Conservation (phyloP, 2,329 filamentous ascomycete genomes). For the Aureobasidium sp. region DNA sequence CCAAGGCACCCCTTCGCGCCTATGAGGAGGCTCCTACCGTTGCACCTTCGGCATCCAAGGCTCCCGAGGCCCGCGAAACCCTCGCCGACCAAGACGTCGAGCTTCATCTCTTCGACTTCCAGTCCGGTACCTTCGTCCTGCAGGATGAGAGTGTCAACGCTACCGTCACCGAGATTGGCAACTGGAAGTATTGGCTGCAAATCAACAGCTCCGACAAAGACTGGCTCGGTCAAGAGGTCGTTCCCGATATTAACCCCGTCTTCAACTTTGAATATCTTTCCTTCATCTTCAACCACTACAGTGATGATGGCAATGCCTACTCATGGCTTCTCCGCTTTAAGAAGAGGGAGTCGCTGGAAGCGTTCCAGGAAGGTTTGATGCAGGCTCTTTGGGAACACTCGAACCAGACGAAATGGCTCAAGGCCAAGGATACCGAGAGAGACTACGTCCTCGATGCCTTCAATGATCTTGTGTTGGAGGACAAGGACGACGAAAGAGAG, state of each 20-base stretch:
- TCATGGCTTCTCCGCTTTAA: slow-evolving; percentile 94
- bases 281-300: slow-evolving; percentile 98
- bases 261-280: slow-evolving; percentile 99
- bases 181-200: slow-evolving; percentile 95
- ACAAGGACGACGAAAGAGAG: slow-evolving; percentile 48
- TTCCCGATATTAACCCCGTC: slow-evolving; percentile 91
- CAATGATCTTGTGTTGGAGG: slow-evolving; percentile 88
- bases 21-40: slow-evolving; percentile 46
- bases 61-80: slow-evolving; percentile 64
- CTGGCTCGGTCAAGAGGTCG: slow-evolving; percentile 79
- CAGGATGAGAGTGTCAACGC: slow-evolving; percentile 71
- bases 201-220: slow-evolving; percentile 67
- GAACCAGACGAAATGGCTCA: slow-evolving; percentile 89
- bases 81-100: slow-evolving; percentile 72
- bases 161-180: slow-evolving; percentile 75
- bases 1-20: slow-evolving; percentile 23
- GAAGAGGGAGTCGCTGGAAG: slow-evolving; percentile 70
- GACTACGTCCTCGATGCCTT: slow-evolving; percentile 96
- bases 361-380: slow-evolving; percentile 90
- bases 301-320: slow-evolving; percentile 78
- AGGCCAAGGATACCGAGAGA: slow-evolving; percentile 83
- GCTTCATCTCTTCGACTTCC: slow-evolving; percentile 88
- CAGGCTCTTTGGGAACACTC: slow-evolving; percentile 94
- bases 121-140: slow-evolving; percentile 73
- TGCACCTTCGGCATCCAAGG: slow-evolving; percentile 52